phyloP scores from a whole-genome alignment of 2,329 filamentous ascomycete species.

The Ophiostoma sp. region DNA sequence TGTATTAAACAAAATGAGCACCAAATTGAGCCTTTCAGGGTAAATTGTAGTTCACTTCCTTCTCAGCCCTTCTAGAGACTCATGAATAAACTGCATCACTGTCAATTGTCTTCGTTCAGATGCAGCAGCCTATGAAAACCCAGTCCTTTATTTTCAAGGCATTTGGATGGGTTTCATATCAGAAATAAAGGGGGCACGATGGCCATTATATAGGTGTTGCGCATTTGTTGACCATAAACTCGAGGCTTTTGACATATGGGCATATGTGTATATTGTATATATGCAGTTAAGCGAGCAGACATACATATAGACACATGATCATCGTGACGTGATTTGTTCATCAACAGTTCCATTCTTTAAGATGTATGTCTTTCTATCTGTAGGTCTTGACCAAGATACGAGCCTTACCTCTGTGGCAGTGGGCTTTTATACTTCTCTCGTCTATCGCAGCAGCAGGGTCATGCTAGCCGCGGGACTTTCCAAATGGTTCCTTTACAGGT shows the following conservation, averaged over 20 bases:
- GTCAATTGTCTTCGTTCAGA: too few species aligned
- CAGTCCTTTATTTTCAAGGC: too few species aligned
- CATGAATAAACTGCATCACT: too few species aligned
- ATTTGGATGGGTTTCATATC: too few species aligned
- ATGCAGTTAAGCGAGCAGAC: background rate
- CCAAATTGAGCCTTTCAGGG: too few species aligned
- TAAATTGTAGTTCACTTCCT: too few species aligned
- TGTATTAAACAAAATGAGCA: too few species aligned
- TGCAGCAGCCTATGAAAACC: too few species aligned
- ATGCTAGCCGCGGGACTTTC: background rate
- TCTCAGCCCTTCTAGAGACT: too few species aligned
- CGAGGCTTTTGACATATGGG: background rate
- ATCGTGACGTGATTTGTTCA: background rate
- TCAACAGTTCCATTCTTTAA: background rate
- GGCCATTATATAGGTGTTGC: background rate
- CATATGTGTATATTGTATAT: background rate
- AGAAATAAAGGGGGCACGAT: too few species aligned
- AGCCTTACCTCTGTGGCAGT: background rate
- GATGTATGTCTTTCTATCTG: conserved; percentile 3
- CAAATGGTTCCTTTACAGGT: conserved; percentile 42
- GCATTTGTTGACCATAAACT: background rate
- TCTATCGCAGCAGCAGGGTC: background rate
- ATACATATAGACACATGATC: background rate
- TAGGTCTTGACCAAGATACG: conserved; percentile 10
- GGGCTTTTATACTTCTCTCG: background rate